These are phyloP conservation scores for Acanthamoeba lenticulata DNA, from an alignment of 208 protist species.

Conservation along the genomic window DNA sequence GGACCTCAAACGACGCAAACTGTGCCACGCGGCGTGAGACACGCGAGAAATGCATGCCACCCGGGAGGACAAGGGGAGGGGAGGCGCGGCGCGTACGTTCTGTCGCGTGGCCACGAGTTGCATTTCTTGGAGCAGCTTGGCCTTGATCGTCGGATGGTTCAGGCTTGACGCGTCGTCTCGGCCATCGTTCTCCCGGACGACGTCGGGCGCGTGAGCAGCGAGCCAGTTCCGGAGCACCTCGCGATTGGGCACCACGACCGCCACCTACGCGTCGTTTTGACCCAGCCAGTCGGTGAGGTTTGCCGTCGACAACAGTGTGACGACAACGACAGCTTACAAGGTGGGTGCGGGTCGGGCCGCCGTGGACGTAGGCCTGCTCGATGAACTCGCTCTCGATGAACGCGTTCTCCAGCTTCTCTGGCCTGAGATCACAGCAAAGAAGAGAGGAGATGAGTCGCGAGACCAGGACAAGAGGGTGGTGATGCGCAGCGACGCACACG, in stretches of 20 bases:
- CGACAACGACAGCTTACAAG: neutral
- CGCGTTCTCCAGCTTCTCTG: constrained; percentile 25
- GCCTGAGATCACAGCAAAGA: neutral
- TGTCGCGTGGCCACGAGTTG: neutral
- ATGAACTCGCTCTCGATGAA: neutral
- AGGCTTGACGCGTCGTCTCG: neutral
- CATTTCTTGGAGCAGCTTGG: neutral
- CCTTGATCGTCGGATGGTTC: neutral
- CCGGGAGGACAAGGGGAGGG: neutral
- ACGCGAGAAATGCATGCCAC: neutral
- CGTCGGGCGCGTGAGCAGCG: neutral
- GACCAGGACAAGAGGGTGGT: neutral
- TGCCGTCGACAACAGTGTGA: neutral
- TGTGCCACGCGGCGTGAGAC: neutral
- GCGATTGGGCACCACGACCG: neutral
- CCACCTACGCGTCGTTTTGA: neutral
- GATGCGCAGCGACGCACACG: neutral
- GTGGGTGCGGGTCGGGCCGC: neutral
- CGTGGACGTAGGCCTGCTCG: neutral
- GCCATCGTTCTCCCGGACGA: neutral
- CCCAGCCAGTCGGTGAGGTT: neutral
- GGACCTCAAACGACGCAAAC: constrained; percentile 36
- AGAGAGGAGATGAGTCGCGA: neutral
- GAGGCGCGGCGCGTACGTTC: neutral
- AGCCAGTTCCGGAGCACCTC: neutral